Evolutionary conservation across 129 eudicot species (phyloP), one percentile per base, ranked within the genome.

Genomic region (Flaveria linearis): DNA sequence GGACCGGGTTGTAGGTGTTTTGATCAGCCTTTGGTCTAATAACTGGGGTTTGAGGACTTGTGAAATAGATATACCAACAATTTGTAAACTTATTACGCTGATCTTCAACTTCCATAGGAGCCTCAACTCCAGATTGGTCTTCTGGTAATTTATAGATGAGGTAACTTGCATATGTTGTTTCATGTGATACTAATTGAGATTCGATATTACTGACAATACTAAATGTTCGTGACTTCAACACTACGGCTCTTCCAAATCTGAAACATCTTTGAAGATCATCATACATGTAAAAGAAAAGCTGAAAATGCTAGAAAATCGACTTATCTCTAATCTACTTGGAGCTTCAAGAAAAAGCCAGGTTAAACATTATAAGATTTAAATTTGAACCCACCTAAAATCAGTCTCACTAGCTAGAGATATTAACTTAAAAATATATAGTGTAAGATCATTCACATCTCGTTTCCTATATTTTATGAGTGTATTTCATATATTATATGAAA

Each of bases 21-120:
- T 64, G 63, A 64, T 12, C 4, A 50, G 9, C 72, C 72, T 64
- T 64, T 17, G 41, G 52, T 57, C 22, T 20, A 33, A 73, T 39
- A 39, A 73, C 25, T 20, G 77, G 77, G 23, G 52, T 76, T 50
- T 49, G 51, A 18, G 73, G 80, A 76, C 73, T 33, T 30, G 2
- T 3, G 9, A 76, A 76, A 65, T 64, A 50, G 41, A 65, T 50
- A 66, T n/a, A 42, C 26, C 41, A 41, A 5, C 16, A 3, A n/a
- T 71, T 0, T 33, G n/a, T 0, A 30, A 18, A 2, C 7, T 11
- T 10, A 73, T 57, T 0, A 3, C 7, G 17, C 7, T 1, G 1
- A 42, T 23, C 20, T 3, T 0, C 14, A 33, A 75, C 50, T 16
- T 0, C 0, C 20, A 76, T 0, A 63, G 52, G 80, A 47, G 11